These are phyloP conservation scores for Aspergillus sp. DNA, from an alignment of 2,329 filamentous ascomycete genomes.

Conservation along the genomic window DNA sequence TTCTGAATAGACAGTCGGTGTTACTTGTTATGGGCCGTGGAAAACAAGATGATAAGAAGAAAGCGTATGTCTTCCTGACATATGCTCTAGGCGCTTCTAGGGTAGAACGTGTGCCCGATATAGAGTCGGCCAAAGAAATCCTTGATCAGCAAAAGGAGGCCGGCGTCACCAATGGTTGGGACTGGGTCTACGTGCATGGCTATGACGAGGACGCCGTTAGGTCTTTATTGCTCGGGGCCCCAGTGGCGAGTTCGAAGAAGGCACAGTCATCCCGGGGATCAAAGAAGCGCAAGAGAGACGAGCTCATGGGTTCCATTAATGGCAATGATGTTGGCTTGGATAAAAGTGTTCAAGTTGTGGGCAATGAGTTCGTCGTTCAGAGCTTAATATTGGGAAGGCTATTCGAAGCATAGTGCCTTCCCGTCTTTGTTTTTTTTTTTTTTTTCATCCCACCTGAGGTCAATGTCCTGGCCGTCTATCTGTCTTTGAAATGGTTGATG, in stretches of 20 bases:
- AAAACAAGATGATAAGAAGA: conserved; percentile 59
- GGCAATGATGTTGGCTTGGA: conserved; percentile 30
- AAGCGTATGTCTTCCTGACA: conserved; percentile 74
- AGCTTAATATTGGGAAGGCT: conserved; percentile 82
- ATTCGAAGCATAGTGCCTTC: conserved; percentile 51
- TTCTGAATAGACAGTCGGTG: conserved; percentile 62
- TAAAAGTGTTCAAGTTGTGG: conserved; percentile 61
- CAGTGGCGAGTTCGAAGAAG: conserved; percentile 12
- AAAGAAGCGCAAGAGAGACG: conserved; percentile 42
- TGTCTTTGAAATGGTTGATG: no score
- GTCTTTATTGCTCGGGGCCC: conserved; percentile 33
- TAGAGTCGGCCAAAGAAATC: conserved; percentile 59
- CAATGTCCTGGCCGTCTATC: no score
- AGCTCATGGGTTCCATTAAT: conserved; percentile 16
- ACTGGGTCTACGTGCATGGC: conserved; percentile 77
- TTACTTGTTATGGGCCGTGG: conserved; percentile 67
- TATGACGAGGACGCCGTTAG: conserved; percentile 52
- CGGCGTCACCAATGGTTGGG: conserved; percentile 48
- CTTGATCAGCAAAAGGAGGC: conserved; percentile 48
- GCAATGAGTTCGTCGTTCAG: conserved; percentile 85
- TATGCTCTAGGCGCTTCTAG: conserved; percentile 68
- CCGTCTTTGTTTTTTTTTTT: conserved; percentile 3
- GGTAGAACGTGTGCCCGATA: conserved; percentile 61
- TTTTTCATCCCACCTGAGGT: background rate
- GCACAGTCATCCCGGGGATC: conserved; percentile 28